Percentiles rank a stretch among this genome's conserved stretches.
Evolutionary conservation across 805 yeast species (phyloP).

Genomic region (Metschnikowia peoriensis): DNA sequence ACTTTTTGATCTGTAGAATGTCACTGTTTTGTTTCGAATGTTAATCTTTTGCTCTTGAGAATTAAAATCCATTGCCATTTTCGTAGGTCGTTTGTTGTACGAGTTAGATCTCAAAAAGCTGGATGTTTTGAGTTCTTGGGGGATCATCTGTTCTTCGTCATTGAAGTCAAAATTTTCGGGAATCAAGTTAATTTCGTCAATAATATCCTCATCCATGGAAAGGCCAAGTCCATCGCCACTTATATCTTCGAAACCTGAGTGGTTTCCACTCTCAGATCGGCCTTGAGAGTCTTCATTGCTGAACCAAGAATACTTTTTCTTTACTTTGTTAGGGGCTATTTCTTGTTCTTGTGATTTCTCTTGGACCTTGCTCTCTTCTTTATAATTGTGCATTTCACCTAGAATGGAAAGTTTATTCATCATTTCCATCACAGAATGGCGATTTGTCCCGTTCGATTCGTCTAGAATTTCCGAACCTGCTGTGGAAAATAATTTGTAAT

Average conservation of each 20-base stretch:
- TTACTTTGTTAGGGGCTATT: neutral
- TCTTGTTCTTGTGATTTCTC: neutral
- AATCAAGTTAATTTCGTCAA: slow-evolving; percentile 36
- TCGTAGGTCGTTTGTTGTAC: slow-evolving; percentile 36
- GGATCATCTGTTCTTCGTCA: slow-evolving; percentile 17
- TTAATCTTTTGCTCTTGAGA: slow-evolving; percentile 34
- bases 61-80: slow-evolving; percentile 23
- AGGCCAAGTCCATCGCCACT: neutral
- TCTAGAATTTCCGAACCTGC: neutral
- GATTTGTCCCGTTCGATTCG: neutral
- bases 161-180: slow-evolving; percentile 42
- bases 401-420: slow-evolving; percentile 26
- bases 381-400: slow-evolving; percentile 9
- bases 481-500: neutral
- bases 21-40: slow-evolving; percentile 39
- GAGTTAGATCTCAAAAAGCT: slow-evolving; percentile 36
- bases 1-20: slow-evolving; percentile 35
- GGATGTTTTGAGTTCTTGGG: neutral
- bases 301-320: slow-evolving; percentile 29
- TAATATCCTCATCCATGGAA: slow-evolving; percentile 26
- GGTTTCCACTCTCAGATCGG: slow-evolving; percentile 5
- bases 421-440: slow-evolving; percentile 29
- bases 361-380: neutral
- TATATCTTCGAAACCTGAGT: neutral
- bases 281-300: slow-evolving; percentile 26